These are phyloP conservation scores for Polytrichum commune DNA, from an alignment of 225 moss, liverwort and hornwort genomes.

Conservation along the genomic window DNA sequence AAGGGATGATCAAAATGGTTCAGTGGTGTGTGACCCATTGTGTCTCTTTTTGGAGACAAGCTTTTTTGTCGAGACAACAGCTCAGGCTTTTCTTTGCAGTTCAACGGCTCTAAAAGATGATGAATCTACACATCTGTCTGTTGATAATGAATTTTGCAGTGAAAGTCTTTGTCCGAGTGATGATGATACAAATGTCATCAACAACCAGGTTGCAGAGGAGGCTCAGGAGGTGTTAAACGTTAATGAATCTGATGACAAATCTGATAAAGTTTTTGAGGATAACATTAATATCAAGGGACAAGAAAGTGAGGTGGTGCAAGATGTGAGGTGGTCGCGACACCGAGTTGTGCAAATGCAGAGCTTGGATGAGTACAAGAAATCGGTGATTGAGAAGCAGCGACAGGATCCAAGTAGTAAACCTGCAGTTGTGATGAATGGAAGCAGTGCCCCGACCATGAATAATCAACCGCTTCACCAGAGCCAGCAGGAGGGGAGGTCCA, in stretches of 20 bases:
- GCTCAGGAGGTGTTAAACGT: slow-evolving; percentile 16
- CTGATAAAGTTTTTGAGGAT: slow-evolving; percentile 10
- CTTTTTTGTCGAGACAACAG: slow-evolving; percentile 31
- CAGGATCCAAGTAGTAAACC: no score
- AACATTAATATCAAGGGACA: slow-evolving; percentile 8
- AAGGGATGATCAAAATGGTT: slow-evolving; percentile 22
- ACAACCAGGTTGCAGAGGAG: no score
- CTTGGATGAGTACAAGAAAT: slow-evolving; percentile 84
- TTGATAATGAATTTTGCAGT: background rate
- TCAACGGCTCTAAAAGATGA: slow-evolving; percentile 29
- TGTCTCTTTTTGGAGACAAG: slow-evolving; percentile 39
- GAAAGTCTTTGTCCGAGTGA: slow-evolving; percentile 5
- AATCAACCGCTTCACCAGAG: slow-evolving; percentile 42
- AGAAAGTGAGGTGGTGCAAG: slow-evolving; percentile 24
- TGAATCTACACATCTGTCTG: slow-evolving; percentile 11
- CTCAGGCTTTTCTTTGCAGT: slow-evolving; percentile 48
- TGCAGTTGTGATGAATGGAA: no score
- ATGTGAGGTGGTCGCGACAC: slow-evolving; percentile 29
- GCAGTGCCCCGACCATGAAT: no score
- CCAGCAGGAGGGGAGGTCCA: slow-evolving; percentile 52
- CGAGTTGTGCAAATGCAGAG: slow-evolving; percentile 68
- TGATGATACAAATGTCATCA: slow-evolving; percentile 2
- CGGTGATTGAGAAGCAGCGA: slow-evolving; percentile 37
- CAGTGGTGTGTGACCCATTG: slow-evolving; percentile 48
- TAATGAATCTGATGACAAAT: background rate